These are phyloP conservation scores for Triticum turgidum DNA, from an alignment of 176 grass and related monocot genomes.

Conservation along the genomic window DNA sequence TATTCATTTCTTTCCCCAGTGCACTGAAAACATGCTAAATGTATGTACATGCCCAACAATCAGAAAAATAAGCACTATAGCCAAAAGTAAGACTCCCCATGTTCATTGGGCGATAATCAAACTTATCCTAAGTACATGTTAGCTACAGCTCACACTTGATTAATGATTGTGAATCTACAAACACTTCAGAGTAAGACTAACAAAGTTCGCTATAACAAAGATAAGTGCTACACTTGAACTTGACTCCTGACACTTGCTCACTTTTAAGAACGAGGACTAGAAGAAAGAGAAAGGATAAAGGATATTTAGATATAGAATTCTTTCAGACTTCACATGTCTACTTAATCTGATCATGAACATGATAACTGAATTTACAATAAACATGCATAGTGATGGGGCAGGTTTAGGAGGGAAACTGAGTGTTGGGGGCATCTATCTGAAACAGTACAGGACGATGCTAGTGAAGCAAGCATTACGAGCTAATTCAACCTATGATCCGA, in stretches of 20 bases:
- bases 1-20: neutral
- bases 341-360: neutral
- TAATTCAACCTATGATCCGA: neutral
- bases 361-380: neutral
- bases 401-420: neutral
- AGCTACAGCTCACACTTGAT: neutral
- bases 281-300: neutral
- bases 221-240: neutral
- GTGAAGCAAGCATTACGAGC: neutral
- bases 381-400: neutral
- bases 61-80: neutral
- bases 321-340: neutral
- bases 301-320: neutral
- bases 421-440: neutral
- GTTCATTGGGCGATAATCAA: neutral
- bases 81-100: neutral
- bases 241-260: neutral
- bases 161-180: neutral
- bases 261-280: neutral
- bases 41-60: neutral
- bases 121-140: neutral
- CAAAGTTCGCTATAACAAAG: neutral
- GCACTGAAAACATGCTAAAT: neutral
- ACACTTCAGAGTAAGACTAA: neutral
- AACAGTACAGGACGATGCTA: neutral